phyloP scores from a whole-genome alignment of 176 grass and related monocot genomes.

The Hordeum vulgare region MorexV3_pseudomolecules_assembly NC_058523.1:41295251-41295750 shows the following conservation, averaged over 20 bases:
- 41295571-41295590: neutral
- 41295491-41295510: neutral
- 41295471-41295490: neutral
- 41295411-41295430: slow-evolving; percentile 40
- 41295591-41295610: slow-evolving; percentile 35
- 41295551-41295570: neutral
- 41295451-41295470: too few relatives aligned
- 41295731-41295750: too few relatives aligned
- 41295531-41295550: neutral
- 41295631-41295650: too few relatives aligned
- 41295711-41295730: too few relatives aligned
- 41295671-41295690: too few relatives aligned
- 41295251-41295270: too few relatives aligned
- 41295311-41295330: too few relatives aligned
- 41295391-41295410: neutral
- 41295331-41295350: neutral
- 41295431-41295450: too few relatives aligned
- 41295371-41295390: neutral
- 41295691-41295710: too few relatives aligned
- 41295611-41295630: too few relatives aligned
- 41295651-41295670: too few relatives aligned
- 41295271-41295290: too few relatives aligned
- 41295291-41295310: neutral
- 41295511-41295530: neutral
- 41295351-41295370: neutral